These are phyloP conservation scores for Gentiana straminea DNA, from an alignment of 257 asterid species.

Conservation along the genomic window DNA sequence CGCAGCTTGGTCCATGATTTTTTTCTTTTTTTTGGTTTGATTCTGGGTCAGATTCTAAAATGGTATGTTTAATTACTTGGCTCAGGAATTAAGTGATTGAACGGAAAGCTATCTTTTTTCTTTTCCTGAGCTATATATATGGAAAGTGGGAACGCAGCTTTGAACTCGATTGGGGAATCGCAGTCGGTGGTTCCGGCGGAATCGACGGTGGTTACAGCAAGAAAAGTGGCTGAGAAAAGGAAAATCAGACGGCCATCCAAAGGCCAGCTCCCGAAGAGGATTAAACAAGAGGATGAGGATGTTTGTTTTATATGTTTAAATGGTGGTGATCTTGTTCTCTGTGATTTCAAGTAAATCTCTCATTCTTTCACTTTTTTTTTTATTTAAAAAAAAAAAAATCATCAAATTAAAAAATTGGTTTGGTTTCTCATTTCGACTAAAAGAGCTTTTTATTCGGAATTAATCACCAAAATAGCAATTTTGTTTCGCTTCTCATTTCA, in stretches of 20 bases:
- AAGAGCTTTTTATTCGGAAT: too few relatives aligned
- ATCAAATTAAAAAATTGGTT: not conserved
- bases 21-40: constrained; percentile 1
- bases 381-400: too few relatives aligned
- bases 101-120: constrained; percentile 10
- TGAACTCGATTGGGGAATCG: constrained; percentile 13
- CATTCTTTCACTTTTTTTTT: not conserved
- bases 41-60: constrained; percentile 5
- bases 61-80: not conserved
- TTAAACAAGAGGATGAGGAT: constrained; percentile 65
- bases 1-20: too few relatives aligned
- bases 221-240: constrained; percentile 38
- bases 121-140: constrained; percentile 15
- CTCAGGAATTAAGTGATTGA: constrained; percentile 12
- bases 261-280: constrained; percentile 26
- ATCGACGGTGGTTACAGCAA: constrained; percentile 11
- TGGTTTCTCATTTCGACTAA: too few relatives aligned
- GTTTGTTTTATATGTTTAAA: constrained; percentile 96
- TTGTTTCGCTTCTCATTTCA: too few relatives aligned
- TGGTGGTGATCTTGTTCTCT: constrained; percentile 84
- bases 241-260: constrained; percentile 62
- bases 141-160: constrained; percentile 16
- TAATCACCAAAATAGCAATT: too few relatives aligned
- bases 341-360: constrained; percentile 83
- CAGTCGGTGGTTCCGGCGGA: constrained; percentile 2